phyloP scores from a whole-genome alignment of 176 grass and related monocot species.

The Cenchrus americanus region DNA sequence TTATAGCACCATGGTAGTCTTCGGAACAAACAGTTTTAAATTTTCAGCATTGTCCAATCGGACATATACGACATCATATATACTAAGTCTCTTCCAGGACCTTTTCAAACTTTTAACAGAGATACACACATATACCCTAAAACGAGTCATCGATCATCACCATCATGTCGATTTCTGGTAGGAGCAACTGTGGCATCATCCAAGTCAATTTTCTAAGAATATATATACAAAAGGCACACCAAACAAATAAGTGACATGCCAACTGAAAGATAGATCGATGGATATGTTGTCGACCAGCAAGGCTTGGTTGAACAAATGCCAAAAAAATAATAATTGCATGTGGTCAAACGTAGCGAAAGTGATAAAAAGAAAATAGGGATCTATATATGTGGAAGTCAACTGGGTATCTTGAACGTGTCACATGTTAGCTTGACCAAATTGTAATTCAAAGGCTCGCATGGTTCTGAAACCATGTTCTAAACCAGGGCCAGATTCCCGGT shows the following conservation, averaged over 20 bases:
- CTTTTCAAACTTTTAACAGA: neutral
- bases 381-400: constrained; percentile 15
- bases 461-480: constrained; percentile 23
- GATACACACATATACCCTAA: neutral
- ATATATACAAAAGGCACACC: neutral
- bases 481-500: neutral
- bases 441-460: neutral
- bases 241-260: neutral
- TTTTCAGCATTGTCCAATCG: neutral
- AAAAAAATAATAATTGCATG: neutral
- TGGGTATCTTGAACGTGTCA: neutral
- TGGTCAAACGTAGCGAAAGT: neutral
- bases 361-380: neutral
- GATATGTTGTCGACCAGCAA: too few species aligned
- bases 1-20: neutral
- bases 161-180: neutral
- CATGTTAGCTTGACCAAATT: constrained; percentile 9
- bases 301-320: neutral
- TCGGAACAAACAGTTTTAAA: neutral
- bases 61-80: neutral
- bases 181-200: neutral
- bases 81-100: neutral
- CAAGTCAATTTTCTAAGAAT: neutral
- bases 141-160: neutral
- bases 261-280: neutral